Conservation (phyloP, 1,139 yeast genomes). For the Groenewaldozyma auringiensis region DNA sequence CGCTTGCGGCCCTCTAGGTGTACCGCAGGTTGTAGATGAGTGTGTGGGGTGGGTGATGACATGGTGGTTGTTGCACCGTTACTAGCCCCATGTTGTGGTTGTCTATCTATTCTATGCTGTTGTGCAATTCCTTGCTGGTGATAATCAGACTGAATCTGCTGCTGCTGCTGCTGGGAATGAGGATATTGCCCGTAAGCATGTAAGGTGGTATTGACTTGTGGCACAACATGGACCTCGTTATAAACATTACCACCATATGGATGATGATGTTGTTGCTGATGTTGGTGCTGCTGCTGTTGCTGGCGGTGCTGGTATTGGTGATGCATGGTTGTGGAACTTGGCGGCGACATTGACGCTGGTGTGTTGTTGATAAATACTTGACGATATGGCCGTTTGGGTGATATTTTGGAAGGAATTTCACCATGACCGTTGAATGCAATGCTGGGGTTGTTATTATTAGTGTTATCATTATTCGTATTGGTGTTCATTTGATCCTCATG, state of each 20-base stretch:
- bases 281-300: not conserved
- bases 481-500: not conserved
- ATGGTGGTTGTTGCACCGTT: not conserved
- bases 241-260: not conserved
- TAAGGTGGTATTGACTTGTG: not conserved
- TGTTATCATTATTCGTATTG: not conserved
- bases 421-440: not conserved
- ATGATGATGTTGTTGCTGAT: not conserved
- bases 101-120: not conserved
- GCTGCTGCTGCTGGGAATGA: not conserved
- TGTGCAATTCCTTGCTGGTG: constrained; percentile 1
- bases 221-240: not conserved
- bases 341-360: constrained; percentile 10
- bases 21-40: not conserved
- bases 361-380: constrained; percentile 12
- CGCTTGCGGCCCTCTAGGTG: constrained; percentile 6
- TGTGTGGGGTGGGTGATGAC: not conserved
- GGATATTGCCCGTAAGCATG: not conserved
- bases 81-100: not conserved
- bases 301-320: constrained; percentile 1
- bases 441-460: too few species aligned
- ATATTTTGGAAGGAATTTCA: constrained; percentile 7
- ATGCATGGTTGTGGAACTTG: constrained; percentile 8
- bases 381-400: constrained; percentile 18
- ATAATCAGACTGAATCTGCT: not conserved